phyloP scores from a whole-genome alignment of 345 rosid species.

The Eucalyptus regnans region DNA sequence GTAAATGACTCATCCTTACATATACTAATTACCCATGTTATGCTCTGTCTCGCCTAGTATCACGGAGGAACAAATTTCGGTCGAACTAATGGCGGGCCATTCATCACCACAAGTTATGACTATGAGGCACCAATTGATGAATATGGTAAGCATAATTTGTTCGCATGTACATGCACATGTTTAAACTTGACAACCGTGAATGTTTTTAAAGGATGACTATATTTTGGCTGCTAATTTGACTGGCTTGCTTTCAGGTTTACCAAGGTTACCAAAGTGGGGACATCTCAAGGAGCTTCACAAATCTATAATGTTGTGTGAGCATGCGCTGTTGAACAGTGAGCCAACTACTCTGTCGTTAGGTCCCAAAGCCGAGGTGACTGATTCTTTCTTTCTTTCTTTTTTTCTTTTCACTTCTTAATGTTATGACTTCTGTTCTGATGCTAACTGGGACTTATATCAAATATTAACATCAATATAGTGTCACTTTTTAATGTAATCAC shows the following conservation, averaged over 20 bases:
- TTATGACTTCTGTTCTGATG: neutral
- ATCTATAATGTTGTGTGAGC: conserved; percentile 74
- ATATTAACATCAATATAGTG: neutral
- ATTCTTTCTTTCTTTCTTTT: neutral
- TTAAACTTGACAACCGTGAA: neutral
- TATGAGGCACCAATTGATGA: conserved; percentile 99
- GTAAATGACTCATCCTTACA: neutral
- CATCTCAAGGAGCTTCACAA: conserved; percentile 84
- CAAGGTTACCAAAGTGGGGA: conserved; percentile 93
- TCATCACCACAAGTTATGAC: conserved; percentile 94
- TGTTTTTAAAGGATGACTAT: neutral
- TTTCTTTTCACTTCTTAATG: neutral
- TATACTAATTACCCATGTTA: neutral
- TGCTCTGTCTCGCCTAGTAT: conserved; percentile 32
- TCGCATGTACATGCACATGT: neutral
- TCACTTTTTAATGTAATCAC: neutral
- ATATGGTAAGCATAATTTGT: conserved; percentile 46
- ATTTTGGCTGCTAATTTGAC: neutral
- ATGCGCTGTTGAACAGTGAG: conserved; percentile 37
- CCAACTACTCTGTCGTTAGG: conserved; percentile 47
- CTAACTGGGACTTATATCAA: neutral
- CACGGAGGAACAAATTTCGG: conserved; percentile 99
- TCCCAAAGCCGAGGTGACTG: conserved; percentile 55
- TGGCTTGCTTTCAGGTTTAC: conserved; percentile 38
- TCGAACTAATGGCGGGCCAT: conserved; percentile 92